Conservation (phyloP, 257 asterid species). For the Nicotiana knightiana region DNA sequence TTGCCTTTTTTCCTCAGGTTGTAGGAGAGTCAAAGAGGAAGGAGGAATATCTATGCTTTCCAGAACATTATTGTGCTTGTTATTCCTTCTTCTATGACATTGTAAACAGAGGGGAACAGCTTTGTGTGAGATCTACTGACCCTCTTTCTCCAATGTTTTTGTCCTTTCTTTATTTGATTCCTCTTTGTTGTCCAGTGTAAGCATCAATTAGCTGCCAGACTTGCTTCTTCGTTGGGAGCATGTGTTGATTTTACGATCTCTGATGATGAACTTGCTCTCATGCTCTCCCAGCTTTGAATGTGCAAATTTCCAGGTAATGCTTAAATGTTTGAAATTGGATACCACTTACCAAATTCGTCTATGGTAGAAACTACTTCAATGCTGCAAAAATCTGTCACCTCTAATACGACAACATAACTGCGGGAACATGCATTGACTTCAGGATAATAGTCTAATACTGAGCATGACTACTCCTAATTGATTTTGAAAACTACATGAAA, state of each 20-base stretch:
- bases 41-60: conserved; percentile 82
- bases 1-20: conserved; percentile 16
- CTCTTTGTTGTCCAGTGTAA: conserved; percentile 51
- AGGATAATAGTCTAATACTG: not conserved
- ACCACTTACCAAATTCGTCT: not conserved
- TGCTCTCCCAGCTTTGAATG: conserved; percentile 52
- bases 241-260: conserved; percentile 55
- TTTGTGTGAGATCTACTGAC: conserved; percentile 49
- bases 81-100: conserved; percentile 90
- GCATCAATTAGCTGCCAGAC: conserved; percentile 94
- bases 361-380: not conserved
- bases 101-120: conserved; percentile 89
- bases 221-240: conserved; percentile 62
- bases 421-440: not conserved
- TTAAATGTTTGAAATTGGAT: not conserved
- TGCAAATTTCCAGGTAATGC: not conserved
- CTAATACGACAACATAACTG: not conserved
- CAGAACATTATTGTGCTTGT: conserved; percentile 72
- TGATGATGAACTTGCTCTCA: conserved; percentile 72
- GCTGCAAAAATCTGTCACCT: not conserved
- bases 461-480: not conserved
- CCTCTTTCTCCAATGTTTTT: not conserved
- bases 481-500: not conserved
- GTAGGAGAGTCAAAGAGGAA: conserved; percentile 81
- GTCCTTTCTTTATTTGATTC: not conserved